Conservation (phyloP, 441 rosid species). For the Erodium moschatum region DNA sequence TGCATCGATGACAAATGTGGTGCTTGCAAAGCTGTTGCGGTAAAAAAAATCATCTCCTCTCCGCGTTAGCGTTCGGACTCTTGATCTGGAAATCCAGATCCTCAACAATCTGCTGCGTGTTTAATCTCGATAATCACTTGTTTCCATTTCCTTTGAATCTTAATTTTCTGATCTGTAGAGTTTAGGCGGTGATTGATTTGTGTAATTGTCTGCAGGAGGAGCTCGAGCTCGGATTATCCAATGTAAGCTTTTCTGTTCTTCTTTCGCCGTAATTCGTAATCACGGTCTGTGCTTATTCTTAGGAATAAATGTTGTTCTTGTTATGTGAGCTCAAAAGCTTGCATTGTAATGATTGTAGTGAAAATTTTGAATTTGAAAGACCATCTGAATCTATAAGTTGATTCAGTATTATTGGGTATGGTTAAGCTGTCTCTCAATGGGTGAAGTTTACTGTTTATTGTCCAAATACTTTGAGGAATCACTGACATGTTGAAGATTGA, state of each 20-base stretch:
- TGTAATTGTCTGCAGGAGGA: slow-evolving; percentile 52
- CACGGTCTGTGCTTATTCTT: neutral
- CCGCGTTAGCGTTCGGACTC: neutral
- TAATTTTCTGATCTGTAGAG: neutral
- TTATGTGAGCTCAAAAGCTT: neutral
- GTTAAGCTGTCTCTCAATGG: neutral
- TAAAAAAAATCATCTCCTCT: slow-evolving; percentile 15
- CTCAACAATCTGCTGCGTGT: neutral
- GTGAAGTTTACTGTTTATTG: neutral
- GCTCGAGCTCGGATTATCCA: slow-evolving; percentile 63
- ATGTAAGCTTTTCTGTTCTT: slow-evolving; percentile 32
- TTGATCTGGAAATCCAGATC: neutral
- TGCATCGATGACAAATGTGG: slow-evolving; percentile 69
- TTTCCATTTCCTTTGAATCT: neutral
- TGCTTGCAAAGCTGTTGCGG: slow-evolving; percentile 86
- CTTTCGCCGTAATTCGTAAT: neutral
- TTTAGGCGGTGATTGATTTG: slow-evolving; percentile 9
- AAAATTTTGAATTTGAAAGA: neutral
- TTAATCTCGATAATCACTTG: neutral
- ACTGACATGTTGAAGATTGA: neutral
- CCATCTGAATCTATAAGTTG: neutral
- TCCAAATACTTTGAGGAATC: neutral
- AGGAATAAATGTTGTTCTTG: neutral
- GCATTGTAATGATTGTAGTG: neutral
- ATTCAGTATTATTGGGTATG: neutral